Evolutionary conservation across 2,329 filamentous ascomycete genomes (phyloP), one percentile per base, ranked within the genome.

Genomic region (Graphiopsis chlorocephala): DNA sequence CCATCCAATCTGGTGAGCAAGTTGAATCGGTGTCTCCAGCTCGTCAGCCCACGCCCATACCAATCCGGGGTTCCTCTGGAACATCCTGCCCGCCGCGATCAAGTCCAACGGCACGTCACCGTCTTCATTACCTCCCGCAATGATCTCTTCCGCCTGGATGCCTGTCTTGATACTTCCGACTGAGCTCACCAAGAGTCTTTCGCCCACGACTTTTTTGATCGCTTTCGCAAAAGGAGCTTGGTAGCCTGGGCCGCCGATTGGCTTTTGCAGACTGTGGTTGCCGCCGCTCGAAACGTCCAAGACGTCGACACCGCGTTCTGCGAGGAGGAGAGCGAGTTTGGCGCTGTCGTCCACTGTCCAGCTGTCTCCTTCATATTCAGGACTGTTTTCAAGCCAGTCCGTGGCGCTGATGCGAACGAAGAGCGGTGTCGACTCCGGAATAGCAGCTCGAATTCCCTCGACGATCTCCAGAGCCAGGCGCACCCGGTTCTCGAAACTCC

Each of bases 231-330:
- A 86, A 47, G 88, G 86, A 25, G 88, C 84, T 80, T 96, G 93
- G 81, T 91, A 93, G 0, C 82, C 89, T 1, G 88, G 86, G 53
- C 85, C 84, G 14, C 83, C 72, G 23, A 82, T 78, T 68, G 92
- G 86, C 73, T 87, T 80, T 55, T 65, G 75, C 50, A 78, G 75
- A 29, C 81, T 76, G 73, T 87, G 84, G 74, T 91, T 90, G 45
- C 91, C 93, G 38, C 88, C 91, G 0, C 88, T 88, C 70, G 88
- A 92, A 64, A 96, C 86, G 75, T 97, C 93, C 33, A 97, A 82
- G 15, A 96, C 80, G 75, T 97, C 93, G 52, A 97, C 84, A 33
- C 93, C 93, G 14, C 26, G 47, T 6, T 50, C 47, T 25, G 47
- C 47, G 23, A 50, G 47, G 12, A 89, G 79, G 73, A 81, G 74